Conservation (phyloP, 805 yeast species). For the Kodamaea hsintzibuensis region DNA sequence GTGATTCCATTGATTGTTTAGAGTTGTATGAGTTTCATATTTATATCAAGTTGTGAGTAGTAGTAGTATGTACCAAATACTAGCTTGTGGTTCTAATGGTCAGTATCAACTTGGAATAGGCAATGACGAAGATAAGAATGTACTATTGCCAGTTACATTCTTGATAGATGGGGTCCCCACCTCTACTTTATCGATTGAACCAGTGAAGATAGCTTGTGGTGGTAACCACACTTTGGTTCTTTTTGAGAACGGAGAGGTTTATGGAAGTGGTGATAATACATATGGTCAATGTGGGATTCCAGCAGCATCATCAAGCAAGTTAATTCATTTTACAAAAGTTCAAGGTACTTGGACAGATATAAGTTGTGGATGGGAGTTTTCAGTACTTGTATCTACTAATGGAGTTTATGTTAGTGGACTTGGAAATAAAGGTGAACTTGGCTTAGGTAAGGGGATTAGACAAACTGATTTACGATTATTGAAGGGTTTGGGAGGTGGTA, state of each 20-base stretch:
- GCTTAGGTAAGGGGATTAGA: slow-evolving; percentile 34
- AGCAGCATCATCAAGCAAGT: neutral
- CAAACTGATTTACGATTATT: slow-evolving; percentile 11
- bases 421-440: slow-evolving; percentile 78
- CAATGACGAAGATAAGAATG: slow-evolving; percentile 45
- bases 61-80: slow-evolving; percentile 23
- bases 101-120: slow-evolving; percentile 68
- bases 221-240: slow-evolving; percentile 83
- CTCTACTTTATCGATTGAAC: slow-evolving; percentile 16
- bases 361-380: slow-evolving; percentile 81
- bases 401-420: slow-evolving; percentile 57
- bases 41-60: too few species aligned
- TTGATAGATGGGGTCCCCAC: neutral
- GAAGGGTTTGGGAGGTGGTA: slow-evolving; percentile 7
- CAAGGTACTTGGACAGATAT: slow-evolving; percentile 43
- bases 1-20: too few species aligned
- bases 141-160: slow-evolving; percentile 20
- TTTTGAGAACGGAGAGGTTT: slow-evolving; percentile 52
- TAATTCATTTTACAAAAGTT: slow-evolving; percentile 19
- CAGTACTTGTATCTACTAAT: slow-evolving; percentile 47
- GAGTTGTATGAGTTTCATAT: too few species aligned
- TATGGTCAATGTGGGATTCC: slow-evolving; percentile 53
- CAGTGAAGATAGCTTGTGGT: slow-evolving; percentile 62
- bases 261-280: slow-evolving; percentile 59
- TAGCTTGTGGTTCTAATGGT: slow-evolving; percentile 86